A percentile compares a stretch with the other conserved stretches of the same genome.
These are phyloP conservation scores for Hyphochytrium catenoides DNA, from an alignment of 352 stramenopile genomes.

Conservation along the genomic window DNA sequence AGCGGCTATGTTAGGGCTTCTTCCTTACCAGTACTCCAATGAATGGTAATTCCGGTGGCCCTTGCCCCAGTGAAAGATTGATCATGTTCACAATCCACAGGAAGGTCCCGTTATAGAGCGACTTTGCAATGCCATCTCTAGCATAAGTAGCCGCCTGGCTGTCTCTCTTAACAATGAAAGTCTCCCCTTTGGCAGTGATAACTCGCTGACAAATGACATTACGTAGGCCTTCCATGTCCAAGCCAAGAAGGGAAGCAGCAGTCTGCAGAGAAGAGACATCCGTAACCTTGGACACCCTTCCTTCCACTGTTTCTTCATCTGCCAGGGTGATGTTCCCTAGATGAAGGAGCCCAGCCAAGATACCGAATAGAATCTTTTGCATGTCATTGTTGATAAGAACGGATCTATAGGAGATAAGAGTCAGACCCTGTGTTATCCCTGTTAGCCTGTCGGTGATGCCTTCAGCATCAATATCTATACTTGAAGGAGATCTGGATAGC, in stretches of 20 bases:
- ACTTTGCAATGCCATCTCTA: constrained; percentile 75
- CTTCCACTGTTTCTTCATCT: constrained; percentile 45
- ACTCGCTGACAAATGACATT: constrained; percentile 49
- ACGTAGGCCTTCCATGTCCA: constrained; percentile 27
- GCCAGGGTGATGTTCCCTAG: constrained; percentile 46
- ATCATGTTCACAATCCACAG: constrained; percentile 51
- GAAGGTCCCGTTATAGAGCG: constrained; percentile 72
- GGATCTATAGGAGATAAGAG: too few relatives aligned
- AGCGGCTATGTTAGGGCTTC: too few relatives aligned
- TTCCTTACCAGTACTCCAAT: constrained; percentile 83
- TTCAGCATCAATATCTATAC: too few relatives aligned
- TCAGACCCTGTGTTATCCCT: too few relatives aligned
- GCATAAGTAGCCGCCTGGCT: constrained; percentile 51
- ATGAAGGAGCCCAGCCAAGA: constrained; percentile 43
- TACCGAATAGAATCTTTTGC: constrained; percentile 45
- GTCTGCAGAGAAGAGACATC: constrained; percentile 20
- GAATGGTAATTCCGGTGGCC: constrained; percentile 32
- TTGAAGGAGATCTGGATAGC: too few relatives aligned
- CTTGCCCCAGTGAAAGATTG: constrained; percentile 52
- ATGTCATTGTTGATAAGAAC: constrained; percentile 34
- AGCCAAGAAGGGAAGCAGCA: constrained; percentile 22
- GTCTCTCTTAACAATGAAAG: constrained; percentile 45
- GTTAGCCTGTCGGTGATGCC: too few relatives aligned
- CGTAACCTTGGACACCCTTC: constrained; percentile 35
- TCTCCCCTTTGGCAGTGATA: constrained; percentile 44